A percentile compares a stretch with the other conserved stretches of the same genome.
phyloP scores from a whole-genome alignment of 306 rosid genomes.

The Cucumis cinereus region DNA sequence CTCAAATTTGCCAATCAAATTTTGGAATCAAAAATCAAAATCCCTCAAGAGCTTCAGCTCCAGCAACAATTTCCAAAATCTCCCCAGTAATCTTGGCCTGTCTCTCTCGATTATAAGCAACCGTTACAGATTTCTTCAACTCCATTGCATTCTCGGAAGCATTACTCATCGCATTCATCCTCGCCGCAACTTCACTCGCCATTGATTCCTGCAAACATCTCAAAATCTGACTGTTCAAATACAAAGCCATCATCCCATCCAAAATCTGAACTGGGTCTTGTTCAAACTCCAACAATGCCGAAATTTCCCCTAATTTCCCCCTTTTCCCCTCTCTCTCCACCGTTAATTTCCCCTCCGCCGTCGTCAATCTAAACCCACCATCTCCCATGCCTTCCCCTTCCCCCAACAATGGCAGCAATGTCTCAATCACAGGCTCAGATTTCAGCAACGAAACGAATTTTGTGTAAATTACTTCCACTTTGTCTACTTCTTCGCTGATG shows the following conservation, averaged over 20 bases:
- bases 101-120: conserved; percentile 41
- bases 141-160: conserved; percentile 71
- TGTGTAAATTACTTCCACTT: conserved; percentile 61
- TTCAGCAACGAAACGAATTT: conserved; percentile 49
- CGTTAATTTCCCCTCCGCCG: conserved; percentile 46
- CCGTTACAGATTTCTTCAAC: conserved; percentile 41
- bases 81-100: conserved; percentile 73
- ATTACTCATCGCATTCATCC: conserved; percentile 72
- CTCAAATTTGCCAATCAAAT: neutral
- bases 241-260: conserved; percentile 82
- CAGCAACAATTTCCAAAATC: conserved; percentile 74
- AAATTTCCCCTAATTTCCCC: conserved; percentile 12
- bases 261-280: conserved; percentile 81
- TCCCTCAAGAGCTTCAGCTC: conserved; percentile 48
- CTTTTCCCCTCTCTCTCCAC: conserved; percentile 32
- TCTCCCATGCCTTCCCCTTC: conserved; percentile 39
- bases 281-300: conserved; percentile 52
- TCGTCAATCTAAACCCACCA: conserved; percentile 60
- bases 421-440: conserved; percentile 51
- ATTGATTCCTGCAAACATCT: conserved; percentile 65
- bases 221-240: conserved; percentile 62
- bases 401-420: conserved; percentile 50
- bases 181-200: conserved; percentile 79
- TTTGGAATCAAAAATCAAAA: conserved; percentile 11
- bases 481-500: conserved; percentile 66